Percentiles rank a stretch among this genome's conserved stretches.
Conservation (phyloP, 768 basidiomycete species). For the Candolleomyces eurysporus region DNA sequence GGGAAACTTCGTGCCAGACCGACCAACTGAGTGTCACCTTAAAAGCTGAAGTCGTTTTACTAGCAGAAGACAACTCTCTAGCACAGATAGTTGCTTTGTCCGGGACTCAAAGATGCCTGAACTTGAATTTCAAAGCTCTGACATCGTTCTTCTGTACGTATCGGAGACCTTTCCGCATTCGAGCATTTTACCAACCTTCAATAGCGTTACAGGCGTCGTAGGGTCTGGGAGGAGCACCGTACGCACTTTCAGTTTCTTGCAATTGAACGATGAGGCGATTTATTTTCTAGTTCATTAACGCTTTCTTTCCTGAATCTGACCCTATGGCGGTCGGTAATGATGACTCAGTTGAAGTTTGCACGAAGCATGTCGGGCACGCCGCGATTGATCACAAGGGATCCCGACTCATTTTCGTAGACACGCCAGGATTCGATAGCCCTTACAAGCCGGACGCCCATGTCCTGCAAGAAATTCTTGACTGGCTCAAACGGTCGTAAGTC, state of each 20-base stretch:
- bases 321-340: neutral
- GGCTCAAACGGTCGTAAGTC: too few relatives aligned
- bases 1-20: too few relatives aligned
- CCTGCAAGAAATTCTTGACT: conserved; percentile 4
- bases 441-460: conserved; percentile 17
- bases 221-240: neutral
- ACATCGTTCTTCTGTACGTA: too few relatives aligned
- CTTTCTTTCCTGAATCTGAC: neutral
- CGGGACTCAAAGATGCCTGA: too few relatives aligned
- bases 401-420: conserved; percentile 21
- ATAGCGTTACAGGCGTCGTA: neutral
- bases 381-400: neutral
- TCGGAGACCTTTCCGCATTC: too few relatives aligned
- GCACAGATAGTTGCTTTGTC: too few relatives aligned
- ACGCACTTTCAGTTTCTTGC: neutral
- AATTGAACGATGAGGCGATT: neutral
- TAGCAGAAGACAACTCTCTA: too few relatives aligned
- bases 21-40: too few relatives aligned
- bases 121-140: too few relatives aligned
- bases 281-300: neutral
- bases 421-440: conserved; percentile 25
- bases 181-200: too few relatives aligned
- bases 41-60: too few relatives aligned
- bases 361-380: neutral
- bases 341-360: neutral